Evolutionary conservation across 495 filamentous ascomycete species (phyloP).

Genomic region (Podospora didyma): DNA sequence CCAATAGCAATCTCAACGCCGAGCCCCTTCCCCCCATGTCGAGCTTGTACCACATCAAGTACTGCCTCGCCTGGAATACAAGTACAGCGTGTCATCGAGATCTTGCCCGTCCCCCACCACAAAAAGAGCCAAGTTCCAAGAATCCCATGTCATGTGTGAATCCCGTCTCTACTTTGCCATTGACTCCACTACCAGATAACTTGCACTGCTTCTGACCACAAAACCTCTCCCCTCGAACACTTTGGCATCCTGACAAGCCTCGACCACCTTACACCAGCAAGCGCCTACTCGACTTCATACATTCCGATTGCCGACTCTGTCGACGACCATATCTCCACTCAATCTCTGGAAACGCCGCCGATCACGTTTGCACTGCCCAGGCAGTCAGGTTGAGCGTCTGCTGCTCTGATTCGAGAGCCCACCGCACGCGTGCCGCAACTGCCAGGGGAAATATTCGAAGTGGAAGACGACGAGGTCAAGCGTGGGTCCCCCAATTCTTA

Average conservation of each 20-base stretch:
- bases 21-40: constrained; percentile 17
- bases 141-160: constrained; percentile 27
- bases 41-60: constrained; percentile 25
- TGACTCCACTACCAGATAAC: constrained; percentile 18
- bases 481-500: background rate
- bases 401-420: constrained; percentile 23
- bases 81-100: constrained; percentile 33
- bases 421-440: constrained; percentile 8
- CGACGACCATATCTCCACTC: background rate
- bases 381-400: background rate
- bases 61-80: constrained; percentile 16
- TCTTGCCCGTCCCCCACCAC: constrained; percentile 25
- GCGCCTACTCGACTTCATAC: background rate
- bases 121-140: constrained; percentile 20
- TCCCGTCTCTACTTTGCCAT: constrained; percentile 25
- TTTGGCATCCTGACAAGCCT: background rate
- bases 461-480: background rate
- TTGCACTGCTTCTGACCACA: background rate
- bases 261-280: background rate
- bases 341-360: background rate
- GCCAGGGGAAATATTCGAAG: background rate
- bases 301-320: background rate
- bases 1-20: constrained; percentile 7
- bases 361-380: background rate
- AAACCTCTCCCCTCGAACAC: background rate